Evolutionary conservation across 306 rosid genomes (phyloP), one percentile per base, ranked within the genome.

Genomic region (Dryas drummondii): DNA sequence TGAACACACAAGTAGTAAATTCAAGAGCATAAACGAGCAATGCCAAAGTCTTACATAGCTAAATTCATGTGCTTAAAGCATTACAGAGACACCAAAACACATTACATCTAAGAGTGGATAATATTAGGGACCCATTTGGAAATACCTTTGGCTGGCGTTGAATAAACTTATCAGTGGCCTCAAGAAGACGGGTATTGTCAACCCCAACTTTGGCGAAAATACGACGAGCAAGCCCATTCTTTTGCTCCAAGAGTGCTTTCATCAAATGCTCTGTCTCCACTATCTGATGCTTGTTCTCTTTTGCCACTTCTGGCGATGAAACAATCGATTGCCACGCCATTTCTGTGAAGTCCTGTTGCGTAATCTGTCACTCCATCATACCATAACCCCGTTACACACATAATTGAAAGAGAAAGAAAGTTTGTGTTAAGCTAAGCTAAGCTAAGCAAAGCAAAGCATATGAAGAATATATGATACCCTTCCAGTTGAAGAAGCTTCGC

Each of bases 321-420:
- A 92, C 92, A 77, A 94, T 88, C 0, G 88, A 91, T 83, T 94
- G 99, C 99, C 99, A 94, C 0, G 99, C 97, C 99, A 94, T 90
- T 57, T 94, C 99, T 5, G 99, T 94, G 77, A 94, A 94, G 11
- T 94, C 99, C 67, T 94, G 99, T 76, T 94, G 99, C 5, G 97
- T 79, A 82, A 94, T 88, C 99, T 94, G 92, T 41, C 70, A 78
- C 78, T 67, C 67, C 76, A 80, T 52, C 66, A 82, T 82, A 69
- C 57, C 68, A 61, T 74, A 74, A 45, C 52, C 68, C 37, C 61
- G 62, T 47, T 71, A 53, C n/a, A 27, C 12, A 40, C 44, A 13
- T 16, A 41, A 8, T 15, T 15, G 15, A 2, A 15, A 41, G 6
- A 64, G 14, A 55, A 72, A 42, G 16, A 51, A 32, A 32, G 37